Percentiles rank a stretch among this genome's conserved stretches.
These are phyloP conservation scores for Phytopythium cucurbitacearum DNA, from an alignment of 352 stramenopile genomes.

Conservation along the genomic window DNA sequence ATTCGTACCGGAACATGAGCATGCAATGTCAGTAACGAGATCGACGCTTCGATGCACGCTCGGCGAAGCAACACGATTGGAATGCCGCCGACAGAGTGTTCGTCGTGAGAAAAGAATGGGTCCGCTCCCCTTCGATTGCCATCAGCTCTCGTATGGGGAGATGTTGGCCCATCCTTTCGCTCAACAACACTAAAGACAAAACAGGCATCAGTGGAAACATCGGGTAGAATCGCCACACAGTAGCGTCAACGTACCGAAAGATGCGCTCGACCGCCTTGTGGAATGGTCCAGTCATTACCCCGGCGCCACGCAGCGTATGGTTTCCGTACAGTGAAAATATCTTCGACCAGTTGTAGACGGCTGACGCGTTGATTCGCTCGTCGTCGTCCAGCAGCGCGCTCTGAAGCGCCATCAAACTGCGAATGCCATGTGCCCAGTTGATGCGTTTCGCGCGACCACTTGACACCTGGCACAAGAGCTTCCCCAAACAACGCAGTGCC, in stretches of 20 bases:
- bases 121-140: constrained; percentile 26
- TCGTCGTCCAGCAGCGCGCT: constrained; percentile 76
- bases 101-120: constrained; percentile 52
- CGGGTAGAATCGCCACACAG: neutral
- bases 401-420: constrained; percentile 79
- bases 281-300: constrained; percentile 74
- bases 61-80: constrained; percentile 67
- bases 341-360: constrained; percentile 83
- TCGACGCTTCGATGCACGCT: constrained; percentile 77
- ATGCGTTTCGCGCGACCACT: constrained; percentile 75
- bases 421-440: constrained; percentile 79
- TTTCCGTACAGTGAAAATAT: constrained; percentile 80
- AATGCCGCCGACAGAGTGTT: constrained; percentile 69
- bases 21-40: constrained; percentile 78
- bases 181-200: constrained; percentile 17
- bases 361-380: constrained; percentile 70
- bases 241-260: constrained; percentile 38
- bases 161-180: constrained; percentile 25
- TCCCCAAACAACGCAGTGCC: constrained; percentile 70
- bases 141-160: constrained; percentile 30
- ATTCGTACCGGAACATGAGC: constrained; percentile 58
- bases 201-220: neutral
- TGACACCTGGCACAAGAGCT: constrained; percentile 63
- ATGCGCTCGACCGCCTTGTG: constrained; percentile 79
- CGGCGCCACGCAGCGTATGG: constrained; percentile 72